Conservation (phyloP, 75 land plant species). For the Chamaecyparis obtusa region DNA sequence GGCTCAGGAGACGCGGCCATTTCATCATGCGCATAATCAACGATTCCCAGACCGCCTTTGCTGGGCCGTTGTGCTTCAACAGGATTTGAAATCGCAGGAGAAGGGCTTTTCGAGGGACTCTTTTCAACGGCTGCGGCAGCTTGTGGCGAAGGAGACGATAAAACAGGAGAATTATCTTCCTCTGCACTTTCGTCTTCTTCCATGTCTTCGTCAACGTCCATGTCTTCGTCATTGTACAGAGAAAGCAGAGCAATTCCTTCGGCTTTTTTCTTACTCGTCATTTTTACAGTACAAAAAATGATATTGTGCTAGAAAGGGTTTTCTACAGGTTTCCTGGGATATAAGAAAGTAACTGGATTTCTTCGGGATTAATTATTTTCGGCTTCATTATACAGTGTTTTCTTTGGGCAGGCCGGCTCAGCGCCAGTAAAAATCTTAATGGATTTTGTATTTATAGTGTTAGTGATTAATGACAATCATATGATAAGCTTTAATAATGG, state of each 20-base stretch:
- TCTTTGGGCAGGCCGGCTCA: not conserved
- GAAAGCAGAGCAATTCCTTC: slow-evolving; percentile 85
- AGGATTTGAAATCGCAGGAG: not conserved
- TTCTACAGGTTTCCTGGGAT: not conserved
- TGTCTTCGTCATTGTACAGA: slow-evolving; percentile 79
- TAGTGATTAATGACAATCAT: not conserved
- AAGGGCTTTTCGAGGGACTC: slow-evolving; percentile 3
- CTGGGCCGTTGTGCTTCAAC: not conserved
- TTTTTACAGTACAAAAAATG: not conserved
- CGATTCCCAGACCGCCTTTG: slow-evolving; percentile 40
- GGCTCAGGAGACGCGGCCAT: slow-evolving; percentile 67
- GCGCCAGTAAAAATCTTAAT: not conserved
- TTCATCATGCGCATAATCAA: slow-evolving; percentile 96
- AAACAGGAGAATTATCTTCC: not conserved
- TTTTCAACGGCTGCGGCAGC: not conserved
- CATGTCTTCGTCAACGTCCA: slow-evolving; percentile 55
- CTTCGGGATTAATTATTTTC: not conserved
- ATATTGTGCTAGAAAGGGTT: not conserved
- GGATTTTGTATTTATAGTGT: not conserved
- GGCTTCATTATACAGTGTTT: not conserved
- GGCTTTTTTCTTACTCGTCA: slow-evolving; percentile 27
- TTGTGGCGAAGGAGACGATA: slow-evolving; percentile 12
- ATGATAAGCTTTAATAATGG: too few species aligned
- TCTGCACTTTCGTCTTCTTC: slow-evolving; percentile 30
- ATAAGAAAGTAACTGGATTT: too few species aligned